Evolutionary conservation across 1,139 yeast genomes (phyloP).

Genomic region (Diutina catenulata): DNA sequence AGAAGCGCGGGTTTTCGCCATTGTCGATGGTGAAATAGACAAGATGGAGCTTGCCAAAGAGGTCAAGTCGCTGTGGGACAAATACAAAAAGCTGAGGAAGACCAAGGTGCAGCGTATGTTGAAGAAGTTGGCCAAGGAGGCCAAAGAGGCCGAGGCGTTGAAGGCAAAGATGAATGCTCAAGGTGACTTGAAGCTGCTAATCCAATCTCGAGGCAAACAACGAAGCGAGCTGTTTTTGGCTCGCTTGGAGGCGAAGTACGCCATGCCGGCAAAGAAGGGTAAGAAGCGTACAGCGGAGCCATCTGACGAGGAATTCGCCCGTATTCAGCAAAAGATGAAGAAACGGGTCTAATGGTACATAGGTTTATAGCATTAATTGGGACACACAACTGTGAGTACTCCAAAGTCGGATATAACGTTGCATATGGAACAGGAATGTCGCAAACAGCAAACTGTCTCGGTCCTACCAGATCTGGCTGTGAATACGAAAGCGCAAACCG

Average conservation of each 20-base stretch:
- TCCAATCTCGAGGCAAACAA: constrained; percentile 13
- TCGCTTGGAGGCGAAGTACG: constrained; percentile 44
- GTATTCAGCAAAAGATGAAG: too few relatives aligned
- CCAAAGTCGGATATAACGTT: too few relatives aligned
- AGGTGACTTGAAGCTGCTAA: constrained; percentile 39
- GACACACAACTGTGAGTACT: too few relatives aligned
- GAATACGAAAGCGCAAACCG: too few relatives aligned
- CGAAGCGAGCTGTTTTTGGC: constrained; percentile 38
- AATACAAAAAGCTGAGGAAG: constrained; percentile 37
- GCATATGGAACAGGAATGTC: too few relatives aligned
- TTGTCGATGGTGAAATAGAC: constrained; percentile 34
- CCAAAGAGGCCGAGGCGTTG: constrained; percentile 55
- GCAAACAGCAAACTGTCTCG: too few relatives aligned
- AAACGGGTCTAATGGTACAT: too few relatives aligned
- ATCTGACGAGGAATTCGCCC: constrained; percentile 31
- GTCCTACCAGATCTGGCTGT: too few relatives aligned
- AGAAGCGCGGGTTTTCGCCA: constrained; percentile 44
- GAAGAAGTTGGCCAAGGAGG: constrained; percentile 44
- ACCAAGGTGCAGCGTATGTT: constrained; percentile 33
- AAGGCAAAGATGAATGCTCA: constrained; percentile 37
- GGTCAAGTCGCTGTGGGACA: constrained; percentile 34
- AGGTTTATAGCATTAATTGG: too few relatives aligned
- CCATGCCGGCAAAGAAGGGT: constrained; percentile 17
- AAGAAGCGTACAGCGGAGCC: constrained; percentile 22
- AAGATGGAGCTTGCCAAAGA: constrained; percentile 15